Conservation (phyloP, 768 basidiomycete genomes). For the Phylloporus rhodoxanthus region DNA sequence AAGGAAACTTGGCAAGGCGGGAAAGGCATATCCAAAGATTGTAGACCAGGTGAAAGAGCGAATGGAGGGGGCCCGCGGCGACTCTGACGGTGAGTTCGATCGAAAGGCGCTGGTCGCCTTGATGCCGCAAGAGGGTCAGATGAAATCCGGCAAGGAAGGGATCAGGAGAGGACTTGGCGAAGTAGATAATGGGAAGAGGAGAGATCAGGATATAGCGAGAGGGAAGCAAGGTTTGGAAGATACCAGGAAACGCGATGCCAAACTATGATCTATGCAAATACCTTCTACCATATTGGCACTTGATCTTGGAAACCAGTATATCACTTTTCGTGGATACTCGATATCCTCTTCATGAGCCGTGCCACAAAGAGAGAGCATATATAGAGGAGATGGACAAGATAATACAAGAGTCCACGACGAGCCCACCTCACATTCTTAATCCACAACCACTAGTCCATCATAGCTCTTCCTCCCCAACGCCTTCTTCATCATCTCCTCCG, state of each 20-base stretch:
- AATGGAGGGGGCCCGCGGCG: constrained; percentile 4
- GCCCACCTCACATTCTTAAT: constrained; percentile 1
- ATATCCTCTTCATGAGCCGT: too few relatives aligned
- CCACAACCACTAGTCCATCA: constrained; percentile 36
- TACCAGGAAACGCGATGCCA: constrained; percentile 18
- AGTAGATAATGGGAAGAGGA: background rate
- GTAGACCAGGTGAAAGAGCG: constrained; percentile 7
- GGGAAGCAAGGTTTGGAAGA: constrained; percentile 13
- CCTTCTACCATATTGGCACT: background rate
- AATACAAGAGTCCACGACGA: background rate
- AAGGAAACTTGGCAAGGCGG: constrained; percentile 16
- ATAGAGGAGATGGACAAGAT: background rate
- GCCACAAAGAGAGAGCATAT: too few relatives aligned
- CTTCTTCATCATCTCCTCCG: constrained; percentile 43
- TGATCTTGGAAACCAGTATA: background rate
- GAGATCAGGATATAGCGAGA: constrained; percentile 2
- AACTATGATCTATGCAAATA: constrained; percentile 18
- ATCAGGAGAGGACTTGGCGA: background rate
- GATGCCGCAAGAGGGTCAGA: constrained; percentile 7
- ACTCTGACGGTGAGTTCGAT: constrained; percentile 3
- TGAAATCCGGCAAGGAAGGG: constrained; percentile 4
- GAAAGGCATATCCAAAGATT: constrained; percentile 14
- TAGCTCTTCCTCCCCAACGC: constrained; percentile 45
- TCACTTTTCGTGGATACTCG: too few relatives aligned
- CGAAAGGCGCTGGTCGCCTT: constrained; percentile 3